Percentiles rank a stretch among this genome's conserved stretches.
Evolutionary conservation across 164 flowering plant species (phyloP).

Genomic region (Aristolochia californica): DNA sequence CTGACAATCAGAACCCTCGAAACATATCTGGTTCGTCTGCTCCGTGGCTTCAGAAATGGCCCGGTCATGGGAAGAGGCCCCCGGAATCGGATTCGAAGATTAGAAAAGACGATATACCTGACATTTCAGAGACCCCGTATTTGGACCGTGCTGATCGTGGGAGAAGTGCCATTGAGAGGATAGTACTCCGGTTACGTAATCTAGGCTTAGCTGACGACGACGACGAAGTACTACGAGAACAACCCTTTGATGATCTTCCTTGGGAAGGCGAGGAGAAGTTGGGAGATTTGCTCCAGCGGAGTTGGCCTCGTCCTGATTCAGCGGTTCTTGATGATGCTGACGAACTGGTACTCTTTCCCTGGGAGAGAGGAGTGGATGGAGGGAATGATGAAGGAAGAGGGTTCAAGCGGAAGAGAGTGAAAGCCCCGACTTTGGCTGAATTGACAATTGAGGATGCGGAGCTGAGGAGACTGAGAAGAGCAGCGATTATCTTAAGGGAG

Average conservation of each 20-base stretch:
- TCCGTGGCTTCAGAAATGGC: constrained; percentile 47
- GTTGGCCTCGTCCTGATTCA: constrained; percentile 74
- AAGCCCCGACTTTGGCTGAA: constrained; percentile 80
- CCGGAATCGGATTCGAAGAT: neutral
- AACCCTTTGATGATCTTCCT: constrained; percentile 14
- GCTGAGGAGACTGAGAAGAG: constrained; percentile 69
- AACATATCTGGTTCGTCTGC: constrained; percentile 4
- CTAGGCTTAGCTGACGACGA: constrained; percentile 61
- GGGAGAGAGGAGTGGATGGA: constrained; percentile 46
- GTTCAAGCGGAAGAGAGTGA: constrained; percentile 34
- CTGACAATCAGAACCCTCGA: constrained; percentile 7
- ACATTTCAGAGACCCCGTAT: constrained; percentile 10
- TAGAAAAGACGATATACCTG: constrained; percentile 1
- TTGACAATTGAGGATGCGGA: constrained; percentile 76
- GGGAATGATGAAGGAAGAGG: constrained; percentile 22
- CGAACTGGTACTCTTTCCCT: constrained; percentile 46
- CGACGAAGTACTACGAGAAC: constrained; percentile 34
- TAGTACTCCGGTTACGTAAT: constrained; percentile 65
- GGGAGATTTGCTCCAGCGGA: constrained; percentile 71
- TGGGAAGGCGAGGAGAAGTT: constrained; percentile 54
- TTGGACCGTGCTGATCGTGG: constrained; percentile 23
- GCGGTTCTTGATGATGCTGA: constrained; percentile 25
- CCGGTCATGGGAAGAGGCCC: constrained; percentile 7
- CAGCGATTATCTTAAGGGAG: constrained; percentile 69
- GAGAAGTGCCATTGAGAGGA: constrained; percentile 52